Conservation (phyloP, 176 grass and related monocot species). For the Puya raimondii region DNA sequence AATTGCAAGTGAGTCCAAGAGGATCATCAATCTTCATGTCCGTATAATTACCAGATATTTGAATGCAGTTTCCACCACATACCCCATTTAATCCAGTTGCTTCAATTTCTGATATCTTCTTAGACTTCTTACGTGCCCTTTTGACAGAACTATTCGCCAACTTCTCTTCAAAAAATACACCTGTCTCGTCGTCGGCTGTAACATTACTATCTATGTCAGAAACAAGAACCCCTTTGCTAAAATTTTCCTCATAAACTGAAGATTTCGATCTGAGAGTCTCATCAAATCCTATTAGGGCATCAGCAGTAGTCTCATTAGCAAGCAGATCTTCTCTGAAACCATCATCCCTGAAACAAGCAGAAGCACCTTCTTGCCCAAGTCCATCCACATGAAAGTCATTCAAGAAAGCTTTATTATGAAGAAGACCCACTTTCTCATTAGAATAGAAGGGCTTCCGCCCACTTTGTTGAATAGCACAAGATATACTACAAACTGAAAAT, state of each 20-base stretch:
- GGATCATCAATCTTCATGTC: conserved; percentile 8
- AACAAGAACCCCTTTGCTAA: background rate
- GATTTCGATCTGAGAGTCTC: background rate
- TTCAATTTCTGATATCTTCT: conserved; percentile 50
- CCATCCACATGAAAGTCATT: background rate
- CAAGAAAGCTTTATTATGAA: background rate
- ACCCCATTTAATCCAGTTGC: conserved; percentile 30
- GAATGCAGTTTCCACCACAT: conserved; percentile 18
- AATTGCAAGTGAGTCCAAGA: conserved; percentile 1
- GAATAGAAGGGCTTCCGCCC: background rate
- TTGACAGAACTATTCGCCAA: conserved; percentile 40
- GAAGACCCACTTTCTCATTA: background rate
- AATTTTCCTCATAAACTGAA: background rate
- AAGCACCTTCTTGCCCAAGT: background rate
- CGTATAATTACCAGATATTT: conserved; percentile 3
- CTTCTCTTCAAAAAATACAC: conserved; percentile 13
- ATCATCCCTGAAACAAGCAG: background rate
- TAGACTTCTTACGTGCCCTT: conserved; percentile 52
- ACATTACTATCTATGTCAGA: background rate
- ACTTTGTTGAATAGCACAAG: background rate
- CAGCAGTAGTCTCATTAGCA: conserved; percentile 2
- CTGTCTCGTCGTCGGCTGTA: conserved; percentile 18
- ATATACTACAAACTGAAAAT: background rate
- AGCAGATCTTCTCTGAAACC: background rate
- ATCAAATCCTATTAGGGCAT: background rate